These are phyloP conservation scores for Tagetes erecta DNA, from an alignment of 129 eudicot genomes.

Conservation along the genomic window DNA sequence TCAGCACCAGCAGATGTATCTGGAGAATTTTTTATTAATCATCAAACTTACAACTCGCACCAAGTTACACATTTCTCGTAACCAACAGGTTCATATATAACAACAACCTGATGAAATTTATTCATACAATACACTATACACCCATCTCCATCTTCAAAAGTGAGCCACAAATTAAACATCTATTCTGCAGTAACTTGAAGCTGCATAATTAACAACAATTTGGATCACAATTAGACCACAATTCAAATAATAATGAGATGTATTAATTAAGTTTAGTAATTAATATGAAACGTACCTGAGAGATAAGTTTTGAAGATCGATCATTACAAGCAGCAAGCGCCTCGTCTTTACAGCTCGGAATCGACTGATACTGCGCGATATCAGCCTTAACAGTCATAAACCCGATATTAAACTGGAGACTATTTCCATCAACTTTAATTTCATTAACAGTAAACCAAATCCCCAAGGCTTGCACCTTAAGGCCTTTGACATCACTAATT, in stretches of 20 bases:
- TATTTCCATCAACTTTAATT: slow-evolving; percentile 57
- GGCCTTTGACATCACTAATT: slow-evolving; percentile 54
- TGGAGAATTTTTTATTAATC: background rate
- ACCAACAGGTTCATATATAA: background rate
- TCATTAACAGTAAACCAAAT: slow-evolving; percentile 62
- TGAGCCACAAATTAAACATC: background rate
- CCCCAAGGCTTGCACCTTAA: slow-evolving; percentile 45
- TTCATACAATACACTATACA: background rate
- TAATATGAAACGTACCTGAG: background rate
- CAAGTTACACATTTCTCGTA: background rate
- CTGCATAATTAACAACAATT: background rate
- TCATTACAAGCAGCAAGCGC: slow-evolving; percentile 26
- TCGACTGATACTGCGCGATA: slow-evolving; percentile 50
- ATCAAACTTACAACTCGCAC: slow-evolving; percentile 6
- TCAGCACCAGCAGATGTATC: background rate
- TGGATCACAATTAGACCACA: background rate
- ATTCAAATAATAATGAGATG: background rate
- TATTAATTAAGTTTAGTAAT: too few species aligned
- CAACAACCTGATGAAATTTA: background rate
- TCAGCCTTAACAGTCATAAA: slow-evolving; percentile 54
- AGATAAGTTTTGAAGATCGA: background rate
- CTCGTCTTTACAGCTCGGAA: slow-evolving; percentile 48
- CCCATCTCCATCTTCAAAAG: background rate
- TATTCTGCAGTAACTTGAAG: slow-evolving; percentile 9
- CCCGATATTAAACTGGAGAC: slow-evolving; percentile 62